Percentiles rank a stretch among this genome's conserved stretches.
phyloP scores from a whole-genome alignment of 805 yeast species.

The Pichia gijzeniarum region DNA sequence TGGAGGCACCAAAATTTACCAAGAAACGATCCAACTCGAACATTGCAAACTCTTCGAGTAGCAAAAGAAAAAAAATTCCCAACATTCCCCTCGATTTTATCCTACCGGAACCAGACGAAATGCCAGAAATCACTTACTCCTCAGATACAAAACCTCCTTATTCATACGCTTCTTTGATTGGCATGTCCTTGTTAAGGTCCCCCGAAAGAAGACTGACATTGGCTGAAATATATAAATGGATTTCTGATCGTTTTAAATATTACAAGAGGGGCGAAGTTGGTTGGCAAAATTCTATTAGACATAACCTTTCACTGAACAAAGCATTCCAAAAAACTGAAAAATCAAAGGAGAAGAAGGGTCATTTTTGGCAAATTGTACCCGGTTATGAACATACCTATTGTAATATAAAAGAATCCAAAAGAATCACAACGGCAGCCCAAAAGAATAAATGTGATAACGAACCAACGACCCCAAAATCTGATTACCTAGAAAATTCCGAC shows the following conservation, averaged over 20 bases:
- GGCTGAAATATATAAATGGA: conserved; percentile 89
- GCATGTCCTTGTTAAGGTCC: conserved; percentile 86
- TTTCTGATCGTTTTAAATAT: conserved; percentile 74
- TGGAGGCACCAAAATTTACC: conserved; percentile 11
- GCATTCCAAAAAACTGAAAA: conserved; percentile 88
- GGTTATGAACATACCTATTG: conserved; percentile 79
- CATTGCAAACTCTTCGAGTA: not conserved
- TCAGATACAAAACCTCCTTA: conserved; percentile 74
- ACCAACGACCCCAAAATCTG: too few species aligned
- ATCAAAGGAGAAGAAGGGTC: conserved; percentile 86
- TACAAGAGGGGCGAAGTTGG: conserved; percentile 84
- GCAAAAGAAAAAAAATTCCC: conserved; percentile 17
- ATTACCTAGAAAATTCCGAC: too few species aligned
- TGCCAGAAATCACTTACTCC: conserved; percentile 43
- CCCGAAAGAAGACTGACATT: conserved; percentile 63
- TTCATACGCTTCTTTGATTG: conserved; percentile 89
- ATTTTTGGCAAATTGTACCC: conserved; percentile 86
- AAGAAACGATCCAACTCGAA: conserved; percentile 10
- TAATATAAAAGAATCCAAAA: conserved; percentile 49
- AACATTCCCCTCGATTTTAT: conserved; percentile 27
- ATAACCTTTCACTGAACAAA: conserved; percentile 85
- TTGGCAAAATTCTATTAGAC: conserved; percentile 97
- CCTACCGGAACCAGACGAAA: conserved; percentile 33
- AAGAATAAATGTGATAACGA: not conserved
- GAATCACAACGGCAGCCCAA: not conserved